A percentile compares a stretch with the other conserved stretches of the same genome.
Evolutionary conservation across 2,329 filamentous ascomycete species (phyloP).

Genomic region (Alternaria incomplexa): DNA sequence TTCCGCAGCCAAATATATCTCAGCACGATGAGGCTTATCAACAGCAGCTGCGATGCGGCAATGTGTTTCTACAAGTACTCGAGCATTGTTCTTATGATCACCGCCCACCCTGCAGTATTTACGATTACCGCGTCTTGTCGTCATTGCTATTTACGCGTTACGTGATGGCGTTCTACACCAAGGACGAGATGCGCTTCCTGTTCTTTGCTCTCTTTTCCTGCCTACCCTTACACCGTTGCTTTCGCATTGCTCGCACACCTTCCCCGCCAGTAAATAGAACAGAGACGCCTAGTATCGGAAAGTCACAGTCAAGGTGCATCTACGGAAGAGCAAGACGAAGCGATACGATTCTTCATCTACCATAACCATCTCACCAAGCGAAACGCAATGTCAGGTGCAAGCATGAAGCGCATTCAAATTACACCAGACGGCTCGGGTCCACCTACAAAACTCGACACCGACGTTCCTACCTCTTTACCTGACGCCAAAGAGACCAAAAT

Average conservation of each 20-base stretch:
- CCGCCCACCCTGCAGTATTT: constrained; percentile 14
- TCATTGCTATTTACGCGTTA: constrained; percentile 22
- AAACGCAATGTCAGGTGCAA: constrained; percentile 2
- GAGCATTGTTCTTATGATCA: constrained; percentile 11
- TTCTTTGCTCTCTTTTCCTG: constrained; percentile 36
- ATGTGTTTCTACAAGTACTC: neutral
- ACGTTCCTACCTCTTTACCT: constrained; percentile 47
- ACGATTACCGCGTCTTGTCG: constrained; percentile 31
- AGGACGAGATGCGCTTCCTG: constrained; percentile 33
- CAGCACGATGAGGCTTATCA: neutral
- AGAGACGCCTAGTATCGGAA: neutral
- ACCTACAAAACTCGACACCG: constrained; percentile 49
- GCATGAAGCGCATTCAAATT: constrained; percentile 52
- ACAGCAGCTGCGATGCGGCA: neutral
- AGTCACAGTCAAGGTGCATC: neutral
- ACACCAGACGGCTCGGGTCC: constrained; percentile 46
- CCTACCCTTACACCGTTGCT: constrained; percentile 32
- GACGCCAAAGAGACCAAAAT: constrained; percentile 53
- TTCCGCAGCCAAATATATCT: neutral
- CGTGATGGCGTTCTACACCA: constrained; percentile 24
- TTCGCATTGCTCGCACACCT: constrained; percentile 7
- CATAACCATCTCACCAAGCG: neutral
- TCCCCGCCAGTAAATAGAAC: constrained; percentile 4
- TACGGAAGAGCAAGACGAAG: neutral
- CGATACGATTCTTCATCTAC: neutral